A percentile compares a stretch with the other conserved stretches of the same genome.
These are phyloP conservation scores for Simplicillium sp. DNA, from an alignment of 2,329 filamentous ascomycete species.

Conservation along the genomic window DNA sequence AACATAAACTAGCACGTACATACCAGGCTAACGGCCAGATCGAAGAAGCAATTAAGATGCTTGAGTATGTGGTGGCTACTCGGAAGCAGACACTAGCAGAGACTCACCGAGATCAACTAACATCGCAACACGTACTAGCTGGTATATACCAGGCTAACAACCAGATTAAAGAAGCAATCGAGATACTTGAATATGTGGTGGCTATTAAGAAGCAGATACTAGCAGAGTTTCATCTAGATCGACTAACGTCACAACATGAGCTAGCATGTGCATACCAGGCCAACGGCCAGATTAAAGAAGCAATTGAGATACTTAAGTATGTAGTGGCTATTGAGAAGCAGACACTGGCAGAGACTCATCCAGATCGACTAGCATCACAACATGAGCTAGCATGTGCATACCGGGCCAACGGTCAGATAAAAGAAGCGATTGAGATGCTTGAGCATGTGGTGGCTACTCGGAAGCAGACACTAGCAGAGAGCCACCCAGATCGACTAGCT, in stretches of 20 bases:
- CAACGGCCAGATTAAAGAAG: background rate
- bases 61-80: slow-evolving; percentile 10
- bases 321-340: slow-evolving; percentile 3
- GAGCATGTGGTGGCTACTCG: background rate
- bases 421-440: background rate
- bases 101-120: background rate
- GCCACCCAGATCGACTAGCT: background rate
- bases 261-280: background rate
- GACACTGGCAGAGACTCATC: background rate
- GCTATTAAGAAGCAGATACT: background rate
- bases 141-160: slow-evolving; percentile 10
- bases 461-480: background rate
- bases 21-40: too few species aligned
- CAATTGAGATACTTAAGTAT: slow-evolving; percentile 9
- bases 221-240: background rate
- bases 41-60: slow-evolving; percentile 1
- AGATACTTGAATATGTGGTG: background rate
- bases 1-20: too few species aligned
- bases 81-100: slow-evolving; percentile 1
- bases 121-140: slow-evolving; percentile 12
- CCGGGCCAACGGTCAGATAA: background rate
- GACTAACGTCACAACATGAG: background rate
- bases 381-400: background rate
- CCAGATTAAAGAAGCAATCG: slow-evolving; percentile 12
- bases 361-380: background rate